Conservation (phyloP, 768 basidiomycete species). For the Omphalotus guepiniiformis region DNA sequence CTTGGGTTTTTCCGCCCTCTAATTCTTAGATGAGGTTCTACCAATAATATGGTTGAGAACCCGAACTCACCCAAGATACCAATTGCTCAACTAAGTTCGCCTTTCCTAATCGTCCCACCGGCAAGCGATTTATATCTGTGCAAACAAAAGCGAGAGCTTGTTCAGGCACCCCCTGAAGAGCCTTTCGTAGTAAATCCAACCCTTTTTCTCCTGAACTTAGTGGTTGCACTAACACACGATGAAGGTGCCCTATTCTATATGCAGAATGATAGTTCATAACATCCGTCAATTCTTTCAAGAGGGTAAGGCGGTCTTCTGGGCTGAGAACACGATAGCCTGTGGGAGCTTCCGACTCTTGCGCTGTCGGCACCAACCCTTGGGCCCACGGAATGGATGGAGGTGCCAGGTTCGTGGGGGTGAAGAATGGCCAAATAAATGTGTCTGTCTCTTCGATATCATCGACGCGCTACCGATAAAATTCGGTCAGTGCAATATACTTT, state of each 20-base stretch:
- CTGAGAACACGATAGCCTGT: neutral
- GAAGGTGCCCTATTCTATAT: neutral
- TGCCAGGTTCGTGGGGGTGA: neutral
- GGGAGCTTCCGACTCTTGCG: neutral
- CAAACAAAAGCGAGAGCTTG: neutral
- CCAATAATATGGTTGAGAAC: neutral
- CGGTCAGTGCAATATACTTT: neutral
- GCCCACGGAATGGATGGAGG: neutral
- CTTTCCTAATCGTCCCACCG: neutral
- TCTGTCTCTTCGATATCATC: neutral
- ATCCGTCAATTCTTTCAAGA: neutral
- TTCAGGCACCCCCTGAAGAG: neutral
- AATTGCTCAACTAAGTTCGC: neutral
- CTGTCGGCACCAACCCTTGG: neutral
- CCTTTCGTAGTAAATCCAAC: neutral
- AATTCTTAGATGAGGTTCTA: neutral
- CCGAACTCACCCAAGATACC: neutral
- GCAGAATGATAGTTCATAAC: slow-evolving; percentile 2
- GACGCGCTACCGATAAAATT: neutral
- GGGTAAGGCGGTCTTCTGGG: neutral
- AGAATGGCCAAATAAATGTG: neutral
- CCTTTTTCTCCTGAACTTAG: neutral
- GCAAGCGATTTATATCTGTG: neutral
- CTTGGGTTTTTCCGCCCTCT: neutral
- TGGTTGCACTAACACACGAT: neutral